phyloP scores from a whole-genome alignment of 306 rosid species.

The Glycine soja region DNA sequence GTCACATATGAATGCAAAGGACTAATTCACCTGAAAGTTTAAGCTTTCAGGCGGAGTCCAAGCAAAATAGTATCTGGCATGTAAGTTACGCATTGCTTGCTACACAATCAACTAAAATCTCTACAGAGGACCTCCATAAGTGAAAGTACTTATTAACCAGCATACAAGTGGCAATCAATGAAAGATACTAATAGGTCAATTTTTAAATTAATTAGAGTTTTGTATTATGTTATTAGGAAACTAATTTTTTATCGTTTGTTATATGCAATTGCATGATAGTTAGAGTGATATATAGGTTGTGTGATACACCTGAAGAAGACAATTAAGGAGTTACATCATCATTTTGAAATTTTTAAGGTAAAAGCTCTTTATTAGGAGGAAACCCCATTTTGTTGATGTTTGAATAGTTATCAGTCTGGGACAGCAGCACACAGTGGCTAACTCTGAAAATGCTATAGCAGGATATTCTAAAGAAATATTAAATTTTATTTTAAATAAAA shows the following conservation, averaged over 20 bases:
- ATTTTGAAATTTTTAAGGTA: background rate
- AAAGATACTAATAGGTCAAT: background rate
- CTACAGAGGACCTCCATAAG: slow-evolving; percentile 1
- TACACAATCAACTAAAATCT: slow-evolving; percentile 4
- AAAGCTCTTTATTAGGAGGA: background rate
- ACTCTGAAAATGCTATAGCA: background rate
- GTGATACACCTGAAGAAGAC: background rate
- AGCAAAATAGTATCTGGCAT: background rate
- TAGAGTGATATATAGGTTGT: background rate
- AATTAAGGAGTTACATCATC: background rate
- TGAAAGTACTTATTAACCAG: slow-evolving; percentile 13
- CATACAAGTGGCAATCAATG: background rate
- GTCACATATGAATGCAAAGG: slow-evolving; percentile 1
- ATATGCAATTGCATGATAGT: background rate
- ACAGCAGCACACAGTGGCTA: background rate
- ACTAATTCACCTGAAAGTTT: slow-evolving; percentile 8
- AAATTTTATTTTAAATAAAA: background rate
- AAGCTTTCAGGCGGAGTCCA: background rate
- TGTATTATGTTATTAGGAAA: background rate
- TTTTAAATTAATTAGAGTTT: background rate
- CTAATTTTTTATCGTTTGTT: background rate
- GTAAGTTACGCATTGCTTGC: background rate
- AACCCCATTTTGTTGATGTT: background rate
- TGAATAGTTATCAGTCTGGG: background rate
- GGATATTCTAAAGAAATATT: background rate